Percentiles rank a stretch among this genome's conserved stretches.
Evolutionary conservation across 805 yeast genomes (phyloP).

Genomic region (Lachancea waltii): DNA sequence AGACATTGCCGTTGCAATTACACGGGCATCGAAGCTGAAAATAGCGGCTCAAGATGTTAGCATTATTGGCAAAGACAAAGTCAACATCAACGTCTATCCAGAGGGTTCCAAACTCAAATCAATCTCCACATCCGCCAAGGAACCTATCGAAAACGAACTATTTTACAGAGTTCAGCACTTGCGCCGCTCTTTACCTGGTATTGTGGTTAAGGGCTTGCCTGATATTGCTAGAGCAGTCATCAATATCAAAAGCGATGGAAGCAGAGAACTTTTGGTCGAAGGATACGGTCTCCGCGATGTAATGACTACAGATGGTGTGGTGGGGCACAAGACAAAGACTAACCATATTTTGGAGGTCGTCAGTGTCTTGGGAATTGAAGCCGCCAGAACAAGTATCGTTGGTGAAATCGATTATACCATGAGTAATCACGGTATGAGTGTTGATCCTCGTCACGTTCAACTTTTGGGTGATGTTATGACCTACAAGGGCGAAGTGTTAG

Average conservation of each 20-base stretch:
- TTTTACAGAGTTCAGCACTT: constrained; percentile 87
- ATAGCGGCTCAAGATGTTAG: constrained; percentile 66
- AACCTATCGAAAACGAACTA: constrained; percentile 42
- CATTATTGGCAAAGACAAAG: constrained; percentile 55
- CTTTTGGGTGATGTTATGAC: constrained; percentile 98
- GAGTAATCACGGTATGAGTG: constrained; percentile 99
- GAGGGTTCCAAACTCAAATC: constrained; percentile 40
- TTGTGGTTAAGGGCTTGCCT: constrained; percentile 89
- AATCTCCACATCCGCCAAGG: constrained; percentile 37
- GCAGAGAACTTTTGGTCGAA: constrained; percentile 89
- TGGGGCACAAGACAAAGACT: constrained; percentile 80
- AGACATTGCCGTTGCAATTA: constrained; percentile 78
- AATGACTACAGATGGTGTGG: constrained; percentile 95
- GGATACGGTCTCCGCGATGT: constrained; percentile 96
- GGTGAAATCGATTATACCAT: constrained; percentile 94
- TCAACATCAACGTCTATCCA: constrained; percentile 54
- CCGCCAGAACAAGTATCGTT: constrained; percentile 89
- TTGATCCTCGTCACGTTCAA: constrained; percentile 98
- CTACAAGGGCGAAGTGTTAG: constrained; percentile 95
- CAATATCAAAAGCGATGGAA: constrained; percentile 79
- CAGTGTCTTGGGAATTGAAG: constrained; percentile 92
- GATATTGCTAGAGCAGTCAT: constrained; percentile 94
- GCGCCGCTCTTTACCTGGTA: constrained; percentile 75
- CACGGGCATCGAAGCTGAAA: constrained; percentile 83
- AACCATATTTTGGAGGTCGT: constrained; percentile 89